Evolutionary conservation across 139 green algal species (phyloP).

Genomic region (Picochlorum costavermella): DNA sequence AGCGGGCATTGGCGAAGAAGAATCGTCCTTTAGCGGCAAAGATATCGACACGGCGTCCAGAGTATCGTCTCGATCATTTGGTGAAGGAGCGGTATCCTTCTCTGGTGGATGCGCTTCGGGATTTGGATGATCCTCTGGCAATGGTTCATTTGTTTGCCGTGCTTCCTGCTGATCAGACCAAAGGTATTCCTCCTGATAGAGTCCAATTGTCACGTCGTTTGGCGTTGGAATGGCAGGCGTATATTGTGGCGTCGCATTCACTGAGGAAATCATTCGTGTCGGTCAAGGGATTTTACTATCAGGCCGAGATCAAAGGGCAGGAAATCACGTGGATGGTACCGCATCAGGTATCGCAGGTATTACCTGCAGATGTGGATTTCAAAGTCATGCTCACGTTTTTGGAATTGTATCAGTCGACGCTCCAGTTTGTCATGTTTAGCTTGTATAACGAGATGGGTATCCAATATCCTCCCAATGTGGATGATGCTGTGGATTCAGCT

Average conservation of each 20-base stretch:
- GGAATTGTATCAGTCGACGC: conserved; percentile 85
- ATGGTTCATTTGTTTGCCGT: conserved; percentile 94
- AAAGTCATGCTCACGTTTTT: conserved; percentile 98
- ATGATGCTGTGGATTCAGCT: conserved; percentile 64
- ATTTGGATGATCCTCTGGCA: conserved; percentile 94
- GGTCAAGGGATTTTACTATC: conserved; percentile 81
- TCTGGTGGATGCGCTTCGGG: conserved; percentile 93
- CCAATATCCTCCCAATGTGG: conserved; percentile 79
- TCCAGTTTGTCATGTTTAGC: conserved; percentile 90
- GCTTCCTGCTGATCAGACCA: conserved; percentile 58
- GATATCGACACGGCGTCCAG: conserved; percentile 49
- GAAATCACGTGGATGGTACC: conserved; percentile 93
- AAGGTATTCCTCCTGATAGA: conserved; percentile 45
- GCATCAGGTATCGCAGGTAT: conserved; percentile 74
- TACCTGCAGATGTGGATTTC: conserved; percentile 95
- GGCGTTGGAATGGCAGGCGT: conserved; percentile 91
- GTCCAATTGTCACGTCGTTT: conserved; percentile 53
- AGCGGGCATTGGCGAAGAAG: conserved; percentile 70
- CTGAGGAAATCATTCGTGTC: conserved; percentile 90
- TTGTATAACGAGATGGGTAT: conserved; percentile 86
- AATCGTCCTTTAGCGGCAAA: conserved; percentile 57
- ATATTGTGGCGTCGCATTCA: conserved; percentile 66
- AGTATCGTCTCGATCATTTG: conserved; percentile 87
- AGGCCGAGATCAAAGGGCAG: conserved; percentile 88
- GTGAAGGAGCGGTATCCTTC: conserved; percentile 94